Conservation (phyloP, 768 basidiomycete genomes). For the Boletus tylopilopsis region DNA sequence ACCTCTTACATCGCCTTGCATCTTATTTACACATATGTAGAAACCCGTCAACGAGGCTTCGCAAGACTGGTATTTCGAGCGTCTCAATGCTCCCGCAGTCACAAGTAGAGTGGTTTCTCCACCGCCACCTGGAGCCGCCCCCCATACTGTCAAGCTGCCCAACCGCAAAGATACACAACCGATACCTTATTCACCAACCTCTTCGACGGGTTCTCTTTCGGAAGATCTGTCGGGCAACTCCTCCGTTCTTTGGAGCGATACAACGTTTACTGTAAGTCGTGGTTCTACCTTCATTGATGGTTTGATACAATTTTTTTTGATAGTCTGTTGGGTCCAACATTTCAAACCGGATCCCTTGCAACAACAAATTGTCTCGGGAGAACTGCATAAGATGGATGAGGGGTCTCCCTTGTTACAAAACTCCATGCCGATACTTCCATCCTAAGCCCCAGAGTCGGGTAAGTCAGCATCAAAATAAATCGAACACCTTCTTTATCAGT, state of each 20-base stretch:
- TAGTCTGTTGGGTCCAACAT: constrained; percentile 19
- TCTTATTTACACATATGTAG: constrained; percentile 1
- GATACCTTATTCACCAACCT: constrained; percentile 13
- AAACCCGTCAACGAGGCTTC: not conserved
- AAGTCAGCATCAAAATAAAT: not conserved
- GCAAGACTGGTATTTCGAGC: not conserved
- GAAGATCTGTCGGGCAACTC: constrained; percentile 17
- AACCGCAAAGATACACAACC: not conserved
- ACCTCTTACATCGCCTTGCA: not conserved
- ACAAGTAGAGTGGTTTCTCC: constrained; percentile 5
- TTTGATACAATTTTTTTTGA: not conserved
- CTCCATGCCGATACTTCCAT: constrained; percentile 10
- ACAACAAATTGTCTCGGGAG: rapidly evolving
- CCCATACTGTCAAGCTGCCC: constrained; percentile 11
- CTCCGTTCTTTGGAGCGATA: constrained; percentile 11
- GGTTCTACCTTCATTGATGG: not conserved
- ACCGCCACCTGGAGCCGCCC: not conserved
- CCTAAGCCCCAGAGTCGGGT: constrained; percentile 7
- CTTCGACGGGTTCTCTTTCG: constrained; percentile 9
- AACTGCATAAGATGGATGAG: constrained; percentile 8
- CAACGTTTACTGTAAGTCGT: constrained; percentile 18
- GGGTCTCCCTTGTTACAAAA: rapidly evolving
- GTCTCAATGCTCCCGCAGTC: not conserved
- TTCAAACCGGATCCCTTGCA: not conserved
- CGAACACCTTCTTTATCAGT: not conserved